Evolutionary conservation across 371 early-diverging fungal species (phyloP), one percentile per base, ranked within the genome.

Genomic region (Mucor sp.): DNA sequence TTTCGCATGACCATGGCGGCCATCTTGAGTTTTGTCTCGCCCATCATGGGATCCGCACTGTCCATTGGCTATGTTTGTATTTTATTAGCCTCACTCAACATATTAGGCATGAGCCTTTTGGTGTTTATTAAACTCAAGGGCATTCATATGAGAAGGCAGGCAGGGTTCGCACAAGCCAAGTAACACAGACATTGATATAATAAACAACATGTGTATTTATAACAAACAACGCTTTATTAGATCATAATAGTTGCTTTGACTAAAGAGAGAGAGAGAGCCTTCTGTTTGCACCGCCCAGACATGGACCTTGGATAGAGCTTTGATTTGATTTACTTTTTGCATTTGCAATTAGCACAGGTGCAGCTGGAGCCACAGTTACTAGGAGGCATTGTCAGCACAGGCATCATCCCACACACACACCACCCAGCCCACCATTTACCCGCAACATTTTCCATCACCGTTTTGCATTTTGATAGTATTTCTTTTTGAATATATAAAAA

Each of bases 1-100:
- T 69, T 82, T 61, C 65, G 85, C 4, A 80, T 85, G 82, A 59
- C 77, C 11, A 62, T 82, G 72, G 85, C 86, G 6, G 80, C 81
- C 63, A 63, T 84, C 6, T n/a, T 70, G 14, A 84, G 85, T 33
- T 62, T 76, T 5, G 58, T 78, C 17, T 67, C 67, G 0, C 67
- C 67, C 23, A 67, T 67, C 17, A 61, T 67, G 32, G 61, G 61
- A 63, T 71, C 63, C 57, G 72, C 33, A 67, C 70, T 17, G 59
- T 76, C 55, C 56, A 75, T 37, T 30, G 80, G 82, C 4, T 82
- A 75, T 41, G 61, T 80, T 2, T 67, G 69, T 28, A 71, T 78
- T 6, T 58, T 80, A 14, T 65, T 78, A 27, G 74, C 80, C 12
- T 64, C 62, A 6, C 59, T 83, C 3, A 83, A 78, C 58, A 19